Evolutionary conservation across 345 rosid species (phyloP).

Genomic region (Sonneratia caseolaris): DNA sequence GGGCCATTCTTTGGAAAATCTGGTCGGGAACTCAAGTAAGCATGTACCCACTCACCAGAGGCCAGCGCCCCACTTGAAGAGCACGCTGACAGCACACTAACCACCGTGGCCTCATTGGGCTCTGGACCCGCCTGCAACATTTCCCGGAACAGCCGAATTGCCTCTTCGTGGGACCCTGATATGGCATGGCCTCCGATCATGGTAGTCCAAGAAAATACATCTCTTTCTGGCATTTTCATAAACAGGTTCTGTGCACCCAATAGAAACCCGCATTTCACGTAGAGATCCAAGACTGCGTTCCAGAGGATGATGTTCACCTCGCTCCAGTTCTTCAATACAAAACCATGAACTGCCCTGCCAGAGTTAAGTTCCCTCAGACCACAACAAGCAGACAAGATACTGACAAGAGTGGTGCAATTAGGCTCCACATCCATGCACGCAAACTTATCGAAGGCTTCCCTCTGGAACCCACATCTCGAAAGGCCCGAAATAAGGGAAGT

Average conservation of each 20-base stretch:
- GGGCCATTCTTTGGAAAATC: conserved; percentile 6
- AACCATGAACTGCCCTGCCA: conserved; percentile 15
- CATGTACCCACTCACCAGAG: conserved; percentile 13
- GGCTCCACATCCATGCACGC: conserved; percentile 14
- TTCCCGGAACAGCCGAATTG: conserved; percentile 12
- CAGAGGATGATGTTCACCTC: conserved; percentile 10
- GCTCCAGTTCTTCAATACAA: conserved; percentile 14
- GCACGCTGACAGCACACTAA: conserved; percentile 16
- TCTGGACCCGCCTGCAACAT: conserved; percentile 14
- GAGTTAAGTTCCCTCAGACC: neutral
- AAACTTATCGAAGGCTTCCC: conserved; percentile 17
- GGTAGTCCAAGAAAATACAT: conserved; percentile 22
- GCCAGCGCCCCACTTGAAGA: conserved; percentile 13
- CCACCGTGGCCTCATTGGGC: conserved; percentile 21
- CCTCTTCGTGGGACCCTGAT: conserved; percentile 13
- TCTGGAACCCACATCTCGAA: conserved; percentile 11
- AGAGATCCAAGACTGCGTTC: conserved; percentile 20
- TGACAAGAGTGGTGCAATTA: conserved; percentile 13
- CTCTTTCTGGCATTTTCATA: conserved; percentile 21
- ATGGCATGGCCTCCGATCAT: conserved; percentile 19
- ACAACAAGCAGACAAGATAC: conserved; percentile 15
- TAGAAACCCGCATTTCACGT: conserved; percentile 13
- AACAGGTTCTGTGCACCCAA: conserved; percentile 12
- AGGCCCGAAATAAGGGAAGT: conserved; percentile 16
- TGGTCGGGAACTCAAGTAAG: conserved; percentile 1